phyloP scores from a whole-genome alignment of 805 yeast genomes.

The Wickerhamiella spandovensis region DNA sequence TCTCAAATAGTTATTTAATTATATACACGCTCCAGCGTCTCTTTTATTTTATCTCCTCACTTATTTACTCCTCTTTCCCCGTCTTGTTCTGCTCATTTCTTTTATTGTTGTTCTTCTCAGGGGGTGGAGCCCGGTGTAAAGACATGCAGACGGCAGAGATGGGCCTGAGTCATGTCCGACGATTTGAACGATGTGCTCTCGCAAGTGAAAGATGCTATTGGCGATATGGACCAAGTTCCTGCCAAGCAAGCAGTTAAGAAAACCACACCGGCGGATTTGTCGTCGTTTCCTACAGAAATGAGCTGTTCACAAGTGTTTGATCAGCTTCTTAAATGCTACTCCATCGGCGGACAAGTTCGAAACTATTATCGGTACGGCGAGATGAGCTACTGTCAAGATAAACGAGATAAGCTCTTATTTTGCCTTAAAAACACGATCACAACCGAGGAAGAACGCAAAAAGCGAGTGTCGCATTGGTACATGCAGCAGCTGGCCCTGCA shows the following conservation, averaged over 20 bases:
- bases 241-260: not conserved
- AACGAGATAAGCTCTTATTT: constrained; percentile 65
- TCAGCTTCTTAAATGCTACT: constrained; percentile 72
- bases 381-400: constrained; percentile 54
- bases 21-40: not conserved
- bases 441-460: constrained; percentile 37
- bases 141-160: too few species aligned
- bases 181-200: constrained; percentile 11
- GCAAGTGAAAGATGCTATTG: constrained; percentile 17
- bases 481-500: constrained; percentile 48
- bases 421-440: constrained; percentile 52
- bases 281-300: constrained; percentile 35
- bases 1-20: not conserved
- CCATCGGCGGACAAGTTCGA: constrained; percentile 80
- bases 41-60: not conserved
- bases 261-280: not conserved
- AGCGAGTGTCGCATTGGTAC: constrained; percentile 54
- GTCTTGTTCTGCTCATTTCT: not conserved
- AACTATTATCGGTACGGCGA: constrained; percentile 76
- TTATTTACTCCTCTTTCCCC: not conserved
- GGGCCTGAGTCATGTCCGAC: constrained; percentile 2
- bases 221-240: constrained; percentile 8
- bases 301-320: constrained; percentile 74
- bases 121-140: too few species aligned
- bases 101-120: too few species aligned